phyloP scores from a whole-genome alignment of 805 yeast genomes.

The Metschnikowia bowlesiae region DNA sequence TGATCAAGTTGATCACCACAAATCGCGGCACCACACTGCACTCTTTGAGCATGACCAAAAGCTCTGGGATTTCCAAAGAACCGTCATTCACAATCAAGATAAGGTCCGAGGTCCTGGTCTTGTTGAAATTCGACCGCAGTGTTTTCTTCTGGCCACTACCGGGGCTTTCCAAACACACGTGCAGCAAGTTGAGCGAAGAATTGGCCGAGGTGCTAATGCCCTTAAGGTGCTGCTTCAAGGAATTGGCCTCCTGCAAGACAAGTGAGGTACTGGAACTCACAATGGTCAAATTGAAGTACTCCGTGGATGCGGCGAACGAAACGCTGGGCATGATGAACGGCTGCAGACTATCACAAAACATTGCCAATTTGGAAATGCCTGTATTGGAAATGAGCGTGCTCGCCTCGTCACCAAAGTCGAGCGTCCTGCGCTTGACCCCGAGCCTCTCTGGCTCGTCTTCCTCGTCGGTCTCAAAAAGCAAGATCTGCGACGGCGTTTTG shows the following conservation, averaged over 20 bases:
- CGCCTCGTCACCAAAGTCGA: conserved; percentile 7
- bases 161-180: not conserved
- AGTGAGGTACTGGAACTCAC: conserved; percentile 17
- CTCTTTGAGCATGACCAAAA: conserved; percentile 14
- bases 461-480: conserved; percentile 42
- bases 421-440: not conserved
- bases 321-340: conserved; percentile 39
- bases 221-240: conserved; percentile 6
- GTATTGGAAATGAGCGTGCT: conserved; percentile 4
- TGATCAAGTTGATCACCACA: conserved; percentile 35
- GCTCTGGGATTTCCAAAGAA: conserved; percentile 25
- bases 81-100: conserved; percentile 39
- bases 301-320: conserved; percentile 20
- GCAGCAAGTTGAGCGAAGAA: not conserved
- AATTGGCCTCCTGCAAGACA: conserved; percentile 19
- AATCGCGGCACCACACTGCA: conserved; percentile 21
- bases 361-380: not conserved
- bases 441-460: conserved; percentile 21
- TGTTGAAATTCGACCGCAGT: conserved; percentile 14
- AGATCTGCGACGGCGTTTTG: conserved; percentile 20
- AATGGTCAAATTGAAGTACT: conserved; percentile 20
- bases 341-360: conserved; percentile 5
- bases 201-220: not conserved
- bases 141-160: not conserved
- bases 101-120: conserved; percentile 23